Conservation (phyloP, 2,329 filamentous ascomycete genomes). For the Neocatenulostroma microsporum region DNA sequence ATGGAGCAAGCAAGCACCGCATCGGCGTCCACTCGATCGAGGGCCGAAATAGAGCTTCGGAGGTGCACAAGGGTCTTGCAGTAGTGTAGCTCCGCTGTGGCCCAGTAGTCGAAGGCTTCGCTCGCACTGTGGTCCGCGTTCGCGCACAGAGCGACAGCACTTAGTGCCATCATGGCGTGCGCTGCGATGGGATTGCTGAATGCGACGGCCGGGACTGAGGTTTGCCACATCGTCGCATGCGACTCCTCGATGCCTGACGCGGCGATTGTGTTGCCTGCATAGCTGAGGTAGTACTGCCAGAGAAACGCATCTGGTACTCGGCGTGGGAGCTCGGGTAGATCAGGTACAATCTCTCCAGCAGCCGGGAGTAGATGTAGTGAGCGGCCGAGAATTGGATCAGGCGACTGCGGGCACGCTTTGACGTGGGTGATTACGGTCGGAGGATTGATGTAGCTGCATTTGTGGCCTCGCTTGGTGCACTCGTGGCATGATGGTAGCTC, state of each 20-base stretch:
- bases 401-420: too few species aligned
- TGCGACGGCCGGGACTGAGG: background rate
- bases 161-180: background rate
- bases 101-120: background rate
- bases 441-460: background rate
- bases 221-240: background rate
- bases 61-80: background rate
- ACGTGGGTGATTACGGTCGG: too few species aligned
- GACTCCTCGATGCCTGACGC: background rate
- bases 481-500: background rate
- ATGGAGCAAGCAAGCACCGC: slow-evolving; percentile 1
- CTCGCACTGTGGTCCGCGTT: background rate
- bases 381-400: too few species aligned
- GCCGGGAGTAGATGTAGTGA: too few species aligned
- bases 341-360: too few species aligned
- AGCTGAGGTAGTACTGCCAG: slow-evolving; percentile 8
- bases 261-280: slow-evolving; percentile 3
- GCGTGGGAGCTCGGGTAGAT: background rate
- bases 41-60: background rate
- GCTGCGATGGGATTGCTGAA: background rate
- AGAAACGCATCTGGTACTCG: slow-evolving; percentile 4
- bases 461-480: background rate
- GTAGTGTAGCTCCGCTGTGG: slow-evolving; percentile 1
- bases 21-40: background rate
- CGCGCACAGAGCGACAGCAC: background rate